phyloP scores from a whole-genome alignment of 192 early-diverging fungal species.

The Gonapodya prolifera region DNA sequence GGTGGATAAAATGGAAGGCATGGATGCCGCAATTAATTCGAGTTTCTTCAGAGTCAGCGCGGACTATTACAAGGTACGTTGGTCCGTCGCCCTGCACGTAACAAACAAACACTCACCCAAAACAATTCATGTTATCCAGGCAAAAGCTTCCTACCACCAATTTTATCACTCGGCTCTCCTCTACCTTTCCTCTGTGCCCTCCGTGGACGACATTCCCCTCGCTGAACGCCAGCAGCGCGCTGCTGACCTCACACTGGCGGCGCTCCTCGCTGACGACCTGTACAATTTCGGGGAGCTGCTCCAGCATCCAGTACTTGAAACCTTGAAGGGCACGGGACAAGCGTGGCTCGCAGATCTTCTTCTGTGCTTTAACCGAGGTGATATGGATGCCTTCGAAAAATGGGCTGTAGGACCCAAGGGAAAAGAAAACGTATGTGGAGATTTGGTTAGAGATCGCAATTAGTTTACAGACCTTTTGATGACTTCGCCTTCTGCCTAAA shows the following conservation, averaged over 20 bases:
- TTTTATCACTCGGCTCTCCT: slow-evolving; percentile 94
- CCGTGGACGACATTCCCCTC: slow-evolving; percentile 60
- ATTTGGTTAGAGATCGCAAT: too few species aligned
- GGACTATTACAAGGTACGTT: slow-evolving; percentile 83
- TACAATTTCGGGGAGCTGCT: slow-evolving; percentile 99
- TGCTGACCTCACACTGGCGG: slow-evolving; percentile 79
- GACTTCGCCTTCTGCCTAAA: background rate
- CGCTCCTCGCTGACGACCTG: slow-evolving; percentile 84
- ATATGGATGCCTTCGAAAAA: slow-evolving; percentile 83
- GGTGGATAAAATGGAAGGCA: slow-evolving; percentile 55
- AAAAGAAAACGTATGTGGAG: slow-evolving; percentile 2
- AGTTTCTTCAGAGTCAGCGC: slow-evolving; percentile 90
- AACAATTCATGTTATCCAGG: slow-evolving; percentile 26
- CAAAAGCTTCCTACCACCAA: slow-evolving; percentile 77
- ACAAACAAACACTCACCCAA: background rate
- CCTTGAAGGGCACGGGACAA: slow-evolving; percentile 56
- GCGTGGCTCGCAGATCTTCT: slow-evolving; percentile 80
- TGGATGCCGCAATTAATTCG: slow-evolving; percentile 82
- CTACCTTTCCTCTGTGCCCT: slow-evolving; percentile 74
- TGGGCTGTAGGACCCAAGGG: slow-evolving; percentile 51
- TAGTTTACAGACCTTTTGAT: background rate
- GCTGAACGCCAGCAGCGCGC: slow-evolving; percentile 80
- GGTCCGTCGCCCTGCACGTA: background rate
- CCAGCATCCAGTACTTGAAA: slow-evolving; percentile 78
- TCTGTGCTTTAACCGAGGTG: slow-evolving; percentile 85